phyloP scores from a whole-genome alignment of 192 early-diverging fungal species.

The Coemansia sp. region DNA sequence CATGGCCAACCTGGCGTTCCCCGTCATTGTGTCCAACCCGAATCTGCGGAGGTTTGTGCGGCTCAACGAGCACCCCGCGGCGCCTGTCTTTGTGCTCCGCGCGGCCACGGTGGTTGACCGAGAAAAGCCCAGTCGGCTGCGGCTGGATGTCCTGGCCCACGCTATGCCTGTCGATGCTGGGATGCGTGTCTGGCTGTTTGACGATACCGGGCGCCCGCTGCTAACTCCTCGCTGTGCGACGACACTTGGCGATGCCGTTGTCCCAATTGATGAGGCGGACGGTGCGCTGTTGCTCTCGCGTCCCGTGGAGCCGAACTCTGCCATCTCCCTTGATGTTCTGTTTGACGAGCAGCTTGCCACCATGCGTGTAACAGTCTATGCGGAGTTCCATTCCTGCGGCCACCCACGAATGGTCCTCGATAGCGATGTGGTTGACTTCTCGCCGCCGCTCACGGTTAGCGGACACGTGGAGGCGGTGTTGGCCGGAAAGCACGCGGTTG shows the following conservation, averaged over 20 bases:
- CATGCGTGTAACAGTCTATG: constrained; percentile 16
- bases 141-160: constrained; percentile 8
- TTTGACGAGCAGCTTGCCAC: constrained; percentile 6
- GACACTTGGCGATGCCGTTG: neutral
- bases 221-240: constrained; percentile 5
- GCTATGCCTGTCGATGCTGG: constrained; percentile 11
- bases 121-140: constrained; percentile 14
- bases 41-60: constrained; percentile 15
- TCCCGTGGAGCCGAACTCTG: constrained; percentile 1
- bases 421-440: constrained; percentile 16
- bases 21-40: constrained; percentile 16
- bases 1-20: constrained; percentile 18
- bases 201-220: constrained; percentile 9
- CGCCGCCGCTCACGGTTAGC: constrained; percentile 13
- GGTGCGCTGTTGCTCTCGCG: constrained; percentile 20
- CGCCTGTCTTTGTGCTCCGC: neutral
- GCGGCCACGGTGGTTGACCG: neutral
- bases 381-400: constrained; percentile 7
- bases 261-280: neutral
- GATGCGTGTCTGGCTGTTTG: constrained; percentile 30
- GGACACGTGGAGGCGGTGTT: neutral
- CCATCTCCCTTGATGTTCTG: neutral
- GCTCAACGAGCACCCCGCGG: constrained; percentile 23
- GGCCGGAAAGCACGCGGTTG: neutral
- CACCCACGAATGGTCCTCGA: constrained; percentile 18